Base-by-base conservation (phyloP, 495 filamentous ascomycete genomes). In the Penicillium fimorum region DNA sequence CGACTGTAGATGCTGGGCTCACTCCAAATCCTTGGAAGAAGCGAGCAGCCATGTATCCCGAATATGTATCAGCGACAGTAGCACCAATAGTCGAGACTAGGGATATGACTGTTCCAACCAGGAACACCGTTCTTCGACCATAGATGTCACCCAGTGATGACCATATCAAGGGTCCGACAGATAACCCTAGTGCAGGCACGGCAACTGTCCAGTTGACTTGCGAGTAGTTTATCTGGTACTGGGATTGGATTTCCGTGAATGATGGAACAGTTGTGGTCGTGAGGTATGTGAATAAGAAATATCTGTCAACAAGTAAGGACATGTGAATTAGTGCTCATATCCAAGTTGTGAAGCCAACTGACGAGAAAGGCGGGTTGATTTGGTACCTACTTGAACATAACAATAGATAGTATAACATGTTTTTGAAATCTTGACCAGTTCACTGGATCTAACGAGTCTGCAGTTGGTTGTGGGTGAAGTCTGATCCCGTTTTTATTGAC, bases 121-220 rank as follows among this genome's bases (percentile, higher is more conserved):
- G 72, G 50, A 86, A 77, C 8, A 85, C 70, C 15, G 78, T 51
- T 1, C 83, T 72, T 6, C 84, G 72, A 4, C 84, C 84, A 62
- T 82, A 83, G 37, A 83, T 83, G 44, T 85, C 82, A 22, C 80
- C 73, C 1, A 84, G 61, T 0, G 81, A 79, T 0, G 81, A 80
- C 80, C 82, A 85, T 42, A 87, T 64, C 5, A 86, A 67, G 1
- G 84, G 84, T 13, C 84, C 84, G 1, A 84, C 53, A 1, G 81
- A 69, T 5, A 87, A 74, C 0, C 84, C 84, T 8, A 86, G 69
- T 1, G 82, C 81, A 0, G 84, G 84, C 50, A 87, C 71, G 24
- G 84, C 84, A 27, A 87, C 77, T 2, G 83, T 87, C 84, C 83
- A 87, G 66, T 86, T 85, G 22, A 81, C 77, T 58, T 84, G 74